These are phyloP conservation scores for Porcisia deanei DNA, from an alignment of 208 protist species.

Conservation along the genomic window DNA sequence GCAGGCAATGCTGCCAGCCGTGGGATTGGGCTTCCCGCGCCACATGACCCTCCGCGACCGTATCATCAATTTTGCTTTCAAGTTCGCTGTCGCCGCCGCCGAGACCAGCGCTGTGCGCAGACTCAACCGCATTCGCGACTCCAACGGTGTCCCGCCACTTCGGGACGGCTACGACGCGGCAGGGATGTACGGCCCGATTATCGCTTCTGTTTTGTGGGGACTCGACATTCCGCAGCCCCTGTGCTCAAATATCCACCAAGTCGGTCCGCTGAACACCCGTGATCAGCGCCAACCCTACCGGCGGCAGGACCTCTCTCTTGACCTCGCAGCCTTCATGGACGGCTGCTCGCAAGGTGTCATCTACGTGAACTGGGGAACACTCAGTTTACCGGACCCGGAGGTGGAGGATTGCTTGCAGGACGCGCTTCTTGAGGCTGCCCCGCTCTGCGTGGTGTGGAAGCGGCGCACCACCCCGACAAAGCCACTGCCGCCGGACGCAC, in stretches of 20 bases:
- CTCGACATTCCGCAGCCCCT: slow-evolving; percentile 53
- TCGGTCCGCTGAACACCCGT: slow-evolving; percentile 44
- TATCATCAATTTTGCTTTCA: slow-evolving; percentile 30
- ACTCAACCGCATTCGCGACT: slow-evolving; percentile 30
- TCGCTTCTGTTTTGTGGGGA: slow-evolving; percentile 47
- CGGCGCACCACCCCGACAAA: background rate
- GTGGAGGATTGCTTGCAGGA: slow-evolving; percentile 24
- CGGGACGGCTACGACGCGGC: slow-evolving; percentile 37
- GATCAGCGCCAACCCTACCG: slow-evolving; percentile 26
- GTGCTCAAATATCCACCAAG: slow-evolving; percentile 53
- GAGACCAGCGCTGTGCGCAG: slow-evolving; percentile 11
- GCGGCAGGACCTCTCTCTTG: slow-evolving; percentile 13
- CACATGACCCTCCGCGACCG: slow-evolving; percentile 33
- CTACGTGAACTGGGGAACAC: slow-evolving; percentile 60
- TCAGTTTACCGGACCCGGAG: slow-evolving; percentile 19
- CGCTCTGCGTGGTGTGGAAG: slow-evolving; percentile 64
- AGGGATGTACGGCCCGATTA: slow-evolving; percentile 44
- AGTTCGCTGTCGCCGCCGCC: slow-evolving; percentile 14
- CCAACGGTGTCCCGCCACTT: slow-evolving; percentile 25
- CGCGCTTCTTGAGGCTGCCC: slow-evolving; percentile 29
- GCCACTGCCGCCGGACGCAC: background rate
- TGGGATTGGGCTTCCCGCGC: slow-evolving; percentile 43
- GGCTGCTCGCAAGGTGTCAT: slow-evolving; percentile 37
- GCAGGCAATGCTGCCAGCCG: slow-evolving; percentile 33
- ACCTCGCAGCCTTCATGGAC: slow-evolving; percentile 40